Conservation (phyloP, 2,329 filamentous ascomycete genomes). For the Clarireedia sp. region DNA sequence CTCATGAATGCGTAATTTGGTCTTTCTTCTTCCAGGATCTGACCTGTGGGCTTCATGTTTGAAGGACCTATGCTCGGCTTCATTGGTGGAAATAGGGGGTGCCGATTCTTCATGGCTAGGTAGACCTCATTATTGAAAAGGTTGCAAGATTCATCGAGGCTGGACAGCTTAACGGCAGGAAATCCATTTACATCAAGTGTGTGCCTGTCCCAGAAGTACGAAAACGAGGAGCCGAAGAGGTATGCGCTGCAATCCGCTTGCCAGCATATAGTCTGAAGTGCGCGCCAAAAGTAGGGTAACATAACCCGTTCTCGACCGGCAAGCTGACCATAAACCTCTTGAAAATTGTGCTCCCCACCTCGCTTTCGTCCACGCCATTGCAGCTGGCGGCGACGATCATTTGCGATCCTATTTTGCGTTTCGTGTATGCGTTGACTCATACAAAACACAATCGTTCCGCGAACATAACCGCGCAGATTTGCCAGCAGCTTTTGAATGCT, state of each 20-base stretch:
- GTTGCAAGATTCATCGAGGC: neutral
- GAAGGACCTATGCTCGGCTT: neutral
- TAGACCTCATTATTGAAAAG: constrained; percentile 2
- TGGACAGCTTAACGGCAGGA: too few species aligned
- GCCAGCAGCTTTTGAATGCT: neutral
- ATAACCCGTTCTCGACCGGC: neutral
- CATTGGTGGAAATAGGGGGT: neutral
- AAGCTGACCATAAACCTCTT: neutral
- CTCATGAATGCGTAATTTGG: constrained; percentile 8
- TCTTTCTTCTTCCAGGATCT: neutral
- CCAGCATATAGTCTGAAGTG: neutral
- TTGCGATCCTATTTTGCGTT: neutral
- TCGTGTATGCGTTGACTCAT: neutral
- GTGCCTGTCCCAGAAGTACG: too few species aligned
- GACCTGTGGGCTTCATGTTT: neutral
- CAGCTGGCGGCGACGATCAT: neutral
- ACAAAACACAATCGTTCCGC: constrained; percentile 1
- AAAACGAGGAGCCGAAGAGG: too few species aligned
- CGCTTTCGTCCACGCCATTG: neutral
- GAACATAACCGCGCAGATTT: constrained; percentile 7
- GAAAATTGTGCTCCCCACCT: neutral
- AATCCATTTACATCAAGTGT: too few species aligned
- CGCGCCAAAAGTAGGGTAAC: constrained; percentile 2
- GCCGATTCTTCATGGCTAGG: neutral
- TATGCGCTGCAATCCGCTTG: neutral